Percentiles rank a stretch among this genome's conserved stretches.
phyloP scores from a whole-genome alignment of 1,284 basidiomycete genomes.

The Leccinum colubrinum region DNA sequence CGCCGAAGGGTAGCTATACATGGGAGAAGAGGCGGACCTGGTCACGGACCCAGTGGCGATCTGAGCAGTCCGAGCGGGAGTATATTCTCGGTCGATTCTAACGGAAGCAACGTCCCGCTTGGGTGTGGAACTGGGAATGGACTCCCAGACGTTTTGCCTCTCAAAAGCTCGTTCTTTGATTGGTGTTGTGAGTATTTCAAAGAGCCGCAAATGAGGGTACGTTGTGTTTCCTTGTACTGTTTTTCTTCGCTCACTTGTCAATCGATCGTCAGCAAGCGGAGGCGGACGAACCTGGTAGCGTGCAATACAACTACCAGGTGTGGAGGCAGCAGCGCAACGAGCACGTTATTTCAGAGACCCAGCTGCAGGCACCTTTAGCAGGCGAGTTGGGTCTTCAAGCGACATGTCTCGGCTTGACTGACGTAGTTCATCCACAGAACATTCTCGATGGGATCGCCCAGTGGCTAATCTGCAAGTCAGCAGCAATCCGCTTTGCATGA shows the following conservation, averaged over 20 bases:
- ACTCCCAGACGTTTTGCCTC: constrained; percentile 74
- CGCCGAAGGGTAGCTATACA: constrained; percentile 51
- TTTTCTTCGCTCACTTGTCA: constrained; percentile 9
- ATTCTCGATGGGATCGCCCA: constrained; percentile 76
- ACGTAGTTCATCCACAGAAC: constrained; percentile 34
- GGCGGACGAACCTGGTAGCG: constrained; percentile 91
- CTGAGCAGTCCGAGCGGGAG: constrained; percentile 69
- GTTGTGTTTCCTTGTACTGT: constrained; percentile 28
- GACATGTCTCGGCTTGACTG: constrained; percentile 1
- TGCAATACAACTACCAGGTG: constrained; percentile 93
- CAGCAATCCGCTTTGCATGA: constrained; percentile 74
- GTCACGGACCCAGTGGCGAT: constrained; percentile 19
- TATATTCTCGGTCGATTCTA: constrained; percentile 71
- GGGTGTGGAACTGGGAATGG: constrained; percentile 73
- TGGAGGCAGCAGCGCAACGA: constrained; percentile 96
- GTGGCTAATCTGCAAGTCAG: constrained; percentile 73
- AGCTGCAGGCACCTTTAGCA: constrained; percentile 66
- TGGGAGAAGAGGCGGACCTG: constrained; percentile 34
- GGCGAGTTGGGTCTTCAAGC: constrained; percentile 47
- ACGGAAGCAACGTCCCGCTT: constrained; percentile 56
- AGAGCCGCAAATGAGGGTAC: constrained; percentile 95
- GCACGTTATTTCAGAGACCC: constrained; percentile 70
- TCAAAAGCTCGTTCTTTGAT: constrained; percentile 92
- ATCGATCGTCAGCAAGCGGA: constrained; percentile 72
- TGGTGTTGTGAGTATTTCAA: constrained; percentile 98